Evolutionary conservation across 2,329 filamentous ascomycete genomes (phyloP), one percentile per base, ranked within the genome.

Genomic region (Rutstroemia sp.): DNA sequence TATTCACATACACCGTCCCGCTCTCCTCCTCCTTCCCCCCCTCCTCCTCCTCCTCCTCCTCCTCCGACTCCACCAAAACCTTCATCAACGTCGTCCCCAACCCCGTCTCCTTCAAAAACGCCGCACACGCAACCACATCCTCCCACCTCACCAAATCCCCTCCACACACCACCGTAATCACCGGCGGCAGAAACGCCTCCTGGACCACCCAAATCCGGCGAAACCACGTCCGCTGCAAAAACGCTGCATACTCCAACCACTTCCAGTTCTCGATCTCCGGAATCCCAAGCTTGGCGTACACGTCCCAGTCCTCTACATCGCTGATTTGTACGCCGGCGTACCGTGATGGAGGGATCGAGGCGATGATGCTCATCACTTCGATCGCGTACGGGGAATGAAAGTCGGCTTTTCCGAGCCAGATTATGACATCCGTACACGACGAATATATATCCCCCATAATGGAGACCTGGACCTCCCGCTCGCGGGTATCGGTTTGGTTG

Each of bases 191-290:
- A 19, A 55, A 56, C 8, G 58, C 56, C 39, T 60, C 58, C 44
- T 60, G 58, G 4, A 60, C 53, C 8, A 60, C 58, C 58, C 58
- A 60, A 17, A 60, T 57, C 5, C 58, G 51, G 25, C 48, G 51
- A 17, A 60, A 60, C 58, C 58, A 60, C 7, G 48, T 53, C 2
- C 58, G 56, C 9, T 58, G 48, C 14, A 60, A 21, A 21, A 60
- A 60, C 7, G 47, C 56, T 8, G 58, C 58, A 38, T 58, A 56
- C 3, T 47, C 44, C 17, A 51, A n/a, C 59, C 59, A 61, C 42
- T 58, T 45, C 48, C 42, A 48, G 9, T 2, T 16, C 14, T 23
- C 34, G 3, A 59, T 54, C 12, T 30, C 47, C 21, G 48, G 34
- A 36, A 60, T 58, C 9, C 49, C 52, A 10, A 61, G 21, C 1